Base-by-base conservation (phyloP, 352 stramenopile genomes). In the Thraustochytrium sp. region DNA sequence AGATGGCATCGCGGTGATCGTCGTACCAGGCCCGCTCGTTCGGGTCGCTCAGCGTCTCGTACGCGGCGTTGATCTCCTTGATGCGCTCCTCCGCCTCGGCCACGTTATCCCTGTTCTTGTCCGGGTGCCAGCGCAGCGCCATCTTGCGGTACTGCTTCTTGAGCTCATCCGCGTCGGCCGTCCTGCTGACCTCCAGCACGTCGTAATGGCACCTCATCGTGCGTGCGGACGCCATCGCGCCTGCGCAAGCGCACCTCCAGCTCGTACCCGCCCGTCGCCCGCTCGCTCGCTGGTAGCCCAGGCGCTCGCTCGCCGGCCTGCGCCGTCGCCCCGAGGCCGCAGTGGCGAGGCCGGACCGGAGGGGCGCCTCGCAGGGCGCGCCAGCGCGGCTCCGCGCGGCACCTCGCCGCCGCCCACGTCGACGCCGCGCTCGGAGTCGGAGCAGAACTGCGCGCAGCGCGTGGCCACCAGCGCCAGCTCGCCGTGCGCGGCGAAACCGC, bases 131-230 rank as follows among this genome's bases (percentile, higher is more conserved):
- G 84, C 95, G 97, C 80, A 98, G 91, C 18, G 95, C 95, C 16
- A 97, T 87, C 86, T 97, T 97, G 59, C 95, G 90, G 87, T 98
- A 98, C 40, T 94, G 91, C 85, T 95, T 94, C 88, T 96, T 96
- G 77, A 96, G 90, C 55, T 94, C 91, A 59, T 92, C 88, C 11
- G 40, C 38, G 31, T 85, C 68, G 9, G 76, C 80, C 21, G 3
- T 31, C 13, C 51, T 8, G 26, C 76, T 59, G n/a, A 86, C 53
- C 31, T 61, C 77, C 8, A 85, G 77, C 72, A 84, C 72, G 16
- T 85, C 77, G 53, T 85, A 85, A 23, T 84, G 77, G 53, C 77
- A 85, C 29, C 54, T 16, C 77, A 85, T 83, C 3, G 54, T 72
- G 51, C 51, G 51, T 16, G 16, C 51, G 26, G 59, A 16, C 59